Conservation (phyloP, 2,329 filamentous ascomycete species). For the Cryphonectria naterciae region DNA sequence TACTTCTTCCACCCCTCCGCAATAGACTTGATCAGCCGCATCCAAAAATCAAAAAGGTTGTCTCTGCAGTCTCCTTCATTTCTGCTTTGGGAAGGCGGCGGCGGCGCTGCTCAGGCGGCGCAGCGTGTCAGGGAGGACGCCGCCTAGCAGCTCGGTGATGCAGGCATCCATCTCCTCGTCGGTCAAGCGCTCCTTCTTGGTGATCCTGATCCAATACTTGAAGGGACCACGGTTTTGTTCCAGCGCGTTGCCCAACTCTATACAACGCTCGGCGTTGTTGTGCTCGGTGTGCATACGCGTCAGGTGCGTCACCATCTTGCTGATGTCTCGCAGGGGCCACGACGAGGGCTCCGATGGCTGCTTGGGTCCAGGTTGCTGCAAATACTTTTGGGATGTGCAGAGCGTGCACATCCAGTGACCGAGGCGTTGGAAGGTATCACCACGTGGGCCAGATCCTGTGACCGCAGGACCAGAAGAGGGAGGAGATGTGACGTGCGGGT, state of each 20-base stretch:
- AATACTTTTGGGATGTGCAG: slow-evolving; percentile 48
- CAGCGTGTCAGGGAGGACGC: slow-evolving; percentile 43
- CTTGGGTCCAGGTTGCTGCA: slow-evolving; percentile 44
- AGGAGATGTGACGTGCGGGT: background rate
- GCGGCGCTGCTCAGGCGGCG: slow-evolving; percentile 42
- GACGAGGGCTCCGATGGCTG: slow-evolving; percentile 50
- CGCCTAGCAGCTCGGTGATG: slow-evolving; percentile 42
- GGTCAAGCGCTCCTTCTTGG: slow-evolving; percentile 43
- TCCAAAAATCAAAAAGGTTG: background rate
- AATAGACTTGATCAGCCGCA: too few relatives aligned
- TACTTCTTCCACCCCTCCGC: too few relatives aligned
- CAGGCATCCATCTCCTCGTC: slow-evolving; percentile 42
- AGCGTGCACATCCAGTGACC: slow-evolving; percentile 53
- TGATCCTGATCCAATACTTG: slow-evolving; percentile 51
- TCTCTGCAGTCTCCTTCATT: background rate
- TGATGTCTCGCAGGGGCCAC: slow-evolving; percentile 52
- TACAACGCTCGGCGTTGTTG: slow-evolving; percentile 45
- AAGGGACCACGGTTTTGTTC: slow-evolving; percentile 50
- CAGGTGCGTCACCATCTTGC: slow-evolving; percentile 52
- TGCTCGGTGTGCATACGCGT: slow-evolving; percentile 52
- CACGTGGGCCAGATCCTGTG: slow-evolving; percentile 26
- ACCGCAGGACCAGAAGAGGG: background rate
- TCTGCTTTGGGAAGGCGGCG: slow-evolving; percentile 36
- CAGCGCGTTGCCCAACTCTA: slow-evolving; percentile 48
- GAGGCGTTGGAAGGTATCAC: slow-evolving; percentile 42